Percentiles rank a stretch among this genome's conserved stretches.
These are phyloP conservation scores for Earliella scabrosa DNA, from an alignment of 1,284 basidiomycete species.

Conservation along the genomic window DNA sequence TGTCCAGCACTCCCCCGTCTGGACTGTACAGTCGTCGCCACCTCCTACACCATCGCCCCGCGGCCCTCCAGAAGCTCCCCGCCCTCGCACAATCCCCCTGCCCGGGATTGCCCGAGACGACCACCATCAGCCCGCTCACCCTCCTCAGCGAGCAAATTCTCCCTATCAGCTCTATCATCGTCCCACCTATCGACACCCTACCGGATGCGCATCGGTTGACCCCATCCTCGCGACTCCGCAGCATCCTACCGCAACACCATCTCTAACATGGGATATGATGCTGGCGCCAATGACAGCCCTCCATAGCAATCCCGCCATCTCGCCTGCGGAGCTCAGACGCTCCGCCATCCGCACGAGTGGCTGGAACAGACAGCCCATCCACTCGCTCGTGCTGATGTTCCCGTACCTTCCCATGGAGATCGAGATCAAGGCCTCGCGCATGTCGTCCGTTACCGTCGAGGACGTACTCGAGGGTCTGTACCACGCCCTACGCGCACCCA, in stretches of 20 bases:
- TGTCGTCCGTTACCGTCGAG: constrained; percentile 6
- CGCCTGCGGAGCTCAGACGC: not conserved
- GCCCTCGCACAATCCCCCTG: not conserved
- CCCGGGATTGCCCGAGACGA: not conserved
- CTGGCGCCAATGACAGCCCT: not conserved
- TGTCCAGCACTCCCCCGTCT: too few relatives aligned
- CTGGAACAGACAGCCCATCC: not conserved
- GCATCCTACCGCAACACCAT: not conserved
- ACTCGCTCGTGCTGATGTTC: constrained; percentile 10
- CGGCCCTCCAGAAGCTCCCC: not conserved
- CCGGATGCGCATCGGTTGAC: not conserved
- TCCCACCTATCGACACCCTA: not conserved
- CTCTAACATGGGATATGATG: constrained; percentile 4
- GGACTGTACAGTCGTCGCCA: not conserved
- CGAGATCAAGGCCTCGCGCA: not conserved
- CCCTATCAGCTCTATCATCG: too few relatives aligned
- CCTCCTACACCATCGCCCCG: not conserved
- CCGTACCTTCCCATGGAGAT: constrained; percentile 1
- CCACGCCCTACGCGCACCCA: not conserved
- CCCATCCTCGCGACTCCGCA: not conserved
- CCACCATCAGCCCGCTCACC: not conserved
- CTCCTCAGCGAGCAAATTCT: too few relatives aligned
- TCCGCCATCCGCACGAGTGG: constrained; percentile 1
- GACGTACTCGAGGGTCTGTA: constrained; percentile 21
- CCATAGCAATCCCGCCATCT: not conserved